A percentile compares a stretch with the other conserved stretches of the same genome.
These are phyloP conservation scores for Mucor irregularis DNA, from an alignment of 371 early-diverging fungal species.

Conservation along the genomic window DNA sequence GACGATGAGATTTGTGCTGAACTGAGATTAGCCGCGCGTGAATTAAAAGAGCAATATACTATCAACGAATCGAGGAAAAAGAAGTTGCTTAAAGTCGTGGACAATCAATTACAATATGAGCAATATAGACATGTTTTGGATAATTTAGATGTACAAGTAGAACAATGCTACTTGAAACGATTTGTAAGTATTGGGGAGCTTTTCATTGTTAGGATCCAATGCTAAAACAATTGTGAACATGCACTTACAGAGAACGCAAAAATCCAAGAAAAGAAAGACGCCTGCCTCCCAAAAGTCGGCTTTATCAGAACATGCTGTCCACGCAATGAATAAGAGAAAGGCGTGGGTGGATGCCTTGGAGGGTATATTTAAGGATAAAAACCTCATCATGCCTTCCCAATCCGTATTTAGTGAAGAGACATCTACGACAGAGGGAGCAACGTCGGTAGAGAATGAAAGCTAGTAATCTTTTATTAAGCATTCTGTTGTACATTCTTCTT, in stretches of 20 bases:
- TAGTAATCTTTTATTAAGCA: too few species aligned
- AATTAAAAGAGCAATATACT: conserved; percentile 71
- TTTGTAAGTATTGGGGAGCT: conserved; percentile 58
- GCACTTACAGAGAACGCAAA: conserved; percentile 57
- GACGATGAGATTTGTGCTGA: conserved; percentile 88
- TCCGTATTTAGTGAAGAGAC: conserved; percentile 36
- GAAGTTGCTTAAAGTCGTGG: conserved; percentile 66
- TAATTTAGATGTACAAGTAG: conserved; percentile 85
- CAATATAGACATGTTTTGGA: conserved; percentile 87
- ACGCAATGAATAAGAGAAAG: conserved; percentile 59
- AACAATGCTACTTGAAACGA: conserved; percentile 81
- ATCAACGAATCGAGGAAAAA: conserved; percentile 72
- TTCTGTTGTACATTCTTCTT: too few species aligned
- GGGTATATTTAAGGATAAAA: conserved; percentile 42
- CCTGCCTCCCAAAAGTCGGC: conserved; percentile 50
- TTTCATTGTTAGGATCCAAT: too few species aligned
- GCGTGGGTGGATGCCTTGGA: conserved; percentile 45
- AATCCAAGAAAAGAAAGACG: conserved; percentile 75
- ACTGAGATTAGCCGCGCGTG: conserved; percentile 64
- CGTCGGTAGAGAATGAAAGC: too few species aligned
- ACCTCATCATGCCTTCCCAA: conserved; percentile 35
- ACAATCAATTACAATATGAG: conserved; percentile 81
- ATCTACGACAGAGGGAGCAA: too few species aligned
- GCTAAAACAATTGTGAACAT: too few species aligned
- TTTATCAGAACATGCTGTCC: conserved; percentile 54